Conservation (phyloP, 345 rosid species). For the Populus nigra region DNA sequence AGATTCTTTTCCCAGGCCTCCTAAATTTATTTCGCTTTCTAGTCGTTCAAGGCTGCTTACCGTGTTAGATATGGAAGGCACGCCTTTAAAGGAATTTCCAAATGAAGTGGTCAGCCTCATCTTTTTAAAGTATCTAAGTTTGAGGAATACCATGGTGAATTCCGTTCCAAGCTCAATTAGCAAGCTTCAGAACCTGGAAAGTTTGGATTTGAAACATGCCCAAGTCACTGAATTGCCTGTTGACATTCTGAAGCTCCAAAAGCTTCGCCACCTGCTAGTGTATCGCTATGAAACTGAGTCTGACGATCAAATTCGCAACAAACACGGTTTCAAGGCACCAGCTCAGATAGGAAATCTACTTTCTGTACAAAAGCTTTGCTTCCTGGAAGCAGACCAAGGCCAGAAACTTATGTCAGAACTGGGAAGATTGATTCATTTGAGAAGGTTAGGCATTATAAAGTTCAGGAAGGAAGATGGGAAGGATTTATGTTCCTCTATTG, state of each 20-base stretch:
- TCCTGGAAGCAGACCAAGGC: constrained; percentile 16
- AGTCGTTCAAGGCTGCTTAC: neutral
- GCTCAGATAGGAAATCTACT: constrained; percentile 2
- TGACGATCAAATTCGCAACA: neutral
- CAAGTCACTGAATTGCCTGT: constrained; percentile 7
- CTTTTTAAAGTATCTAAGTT: constrained; percentile 5
- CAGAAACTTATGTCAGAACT: constrained; percentile 2
- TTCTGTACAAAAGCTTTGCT: constrained; percentile 23
- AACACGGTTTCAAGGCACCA: constrained; percentile 9
- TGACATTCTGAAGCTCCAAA: constrained; percentile 9
- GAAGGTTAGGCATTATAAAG: constrained; percentile 22
- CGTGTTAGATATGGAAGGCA: constrained; percentile 6
- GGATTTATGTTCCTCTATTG: constrained; percentile 23
- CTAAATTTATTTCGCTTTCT: neutral
- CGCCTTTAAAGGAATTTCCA: constrained; percentile 4
- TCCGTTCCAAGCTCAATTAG: constrained; percentile 6
- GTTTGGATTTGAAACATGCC: constrained; percentile 13
- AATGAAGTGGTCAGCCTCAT: neutral
- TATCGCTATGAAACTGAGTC: neutral
- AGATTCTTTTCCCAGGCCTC: neutral
- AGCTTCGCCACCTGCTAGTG: constrained; percentile 11
- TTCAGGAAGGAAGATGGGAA: constrained; percentile 16
- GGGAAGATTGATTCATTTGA: constrained; percentile 18
- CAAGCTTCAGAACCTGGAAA: constrained; percentile 2
- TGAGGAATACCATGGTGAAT: constrained; percentile 8